A percentile compares a stretch with the other conserved stretches of the same genome.
Evolutionary conservation across 2,329 filamentous ascomycete genomes (phyloP).

Genomic region (Aureobasidium sp.): DNA sequence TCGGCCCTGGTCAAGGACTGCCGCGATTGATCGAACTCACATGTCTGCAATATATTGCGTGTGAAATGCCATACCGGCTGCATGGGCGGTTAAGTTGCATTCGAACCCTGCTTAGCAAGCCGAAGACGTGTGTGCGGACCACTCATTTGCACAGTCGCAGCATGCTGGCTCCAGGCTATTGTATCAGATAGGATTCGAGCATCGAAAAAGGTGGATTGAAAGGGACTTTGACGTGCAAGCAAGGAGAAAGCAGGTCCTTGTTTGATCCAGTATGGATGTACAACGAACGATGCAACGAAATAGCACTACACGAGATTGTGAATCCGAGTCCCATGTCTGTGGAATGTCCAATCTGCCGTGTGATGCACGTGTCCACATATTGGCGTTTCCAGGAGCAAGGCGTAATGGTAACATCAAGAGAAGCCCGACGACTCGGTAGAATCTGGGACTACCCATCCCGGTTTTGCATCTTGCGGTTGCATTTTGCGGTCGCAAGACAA

Average conservation of each 20-base stretch:
- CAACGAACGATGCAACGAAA: neutral
- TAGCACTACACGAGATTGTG: neutral
- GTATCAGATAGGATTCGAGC: neutral
- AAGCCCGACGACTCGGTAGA: neutral
- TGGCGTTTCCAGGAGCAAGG: conserved; percentile 2
- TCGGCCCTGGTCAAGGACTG: neutral
- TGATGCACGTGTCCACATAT: conserved; percentile 1
- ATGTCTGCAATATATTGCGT: conserved; percentile 2
- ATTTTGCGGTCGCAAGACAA: neutral
- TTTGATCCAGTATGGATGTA: neutral
- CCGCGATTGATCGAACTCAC: neutral
- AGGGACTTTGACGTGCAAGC: neutral
- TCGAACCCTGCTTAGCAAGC: neutral
- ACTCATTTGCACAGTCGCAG: no score
- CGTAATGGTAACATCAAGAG: neutral
- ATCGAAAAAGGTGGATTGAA: no score
- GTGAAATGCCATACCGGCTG: neutral
- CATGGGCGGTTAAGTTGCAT: conserved; percentile 2
- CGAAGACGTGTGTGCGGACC: neutral
- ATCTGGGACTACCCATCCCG: neutral
- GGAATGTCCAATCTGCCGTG: conserved; percentile 2
- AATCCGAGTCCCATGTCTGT: neutral
- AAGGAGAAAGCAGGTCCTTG: neutral
- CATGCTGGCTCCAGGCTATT: neutral
- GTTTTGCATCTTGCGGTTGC: conserved; percentile 4